Conservation (phyloP, 257 asterid genomes). For the Linaria vulgaris region DNA sequence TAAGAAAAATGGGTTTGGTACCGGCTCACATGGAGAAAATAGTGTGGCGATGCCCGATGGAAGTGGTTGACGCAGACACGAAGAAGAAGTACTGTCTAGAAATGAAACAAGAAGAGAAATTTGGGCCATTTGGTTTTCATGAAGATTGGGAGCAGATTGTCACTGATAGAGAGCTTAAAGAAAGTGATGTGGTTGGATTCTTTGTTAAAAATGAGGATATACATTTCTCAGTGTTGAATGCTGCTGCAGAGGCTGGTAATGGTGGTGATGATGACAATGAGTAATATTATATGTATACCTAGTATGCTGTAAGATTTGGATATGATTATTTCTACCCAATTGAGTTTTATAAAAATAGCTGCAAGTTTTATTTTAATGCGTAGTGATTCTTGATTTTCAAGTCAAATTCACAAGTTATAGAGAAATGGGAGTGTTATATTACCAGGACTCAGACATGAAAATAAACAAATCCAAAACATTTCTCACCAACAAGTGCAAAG, state of each 20-base stretch:
- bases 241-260: neutral
- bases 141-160: slow-evolving; percentile 11
- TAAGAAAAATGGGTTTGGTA: slow-evolving; percentile 1
- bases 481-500: slow-evolving; percentile 29
- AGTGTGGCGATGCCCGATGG: neutral
- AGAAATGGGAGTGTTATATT: neutral
- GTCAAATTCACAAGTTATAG: too few relatives aligned
- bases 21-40: neutral
- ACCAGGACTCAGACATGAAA: slow-evolving; percentile 21
- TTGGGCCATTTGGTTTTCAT: slow-evolving; percentile 9
- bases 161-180: neutral
- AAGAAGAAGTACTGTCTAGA: neutral
- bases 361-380: too few relatives aligned
- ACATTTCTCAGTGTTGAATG: slow-evolving; percentile 5
- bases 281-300: neutral
- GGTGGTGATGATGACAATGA: neutral
- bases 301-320: neutral
- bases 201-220: neutral
- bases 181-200: slow-evolving; percentile 11
- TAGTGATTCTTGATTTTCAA: too few relatives aligned
- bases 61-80: slow-evolving; percentile 6
- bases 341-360: too few relatives aligned
- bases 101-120: slow-evolving; percentile 1
- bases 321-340: too few relatives aligned
- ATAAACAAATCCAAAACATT: slow-evolving; percentile 23